Evolutionary conservation across 179 eudicot genomes (phyloP).

Genomic region (Silene vulgaris): DNA sequence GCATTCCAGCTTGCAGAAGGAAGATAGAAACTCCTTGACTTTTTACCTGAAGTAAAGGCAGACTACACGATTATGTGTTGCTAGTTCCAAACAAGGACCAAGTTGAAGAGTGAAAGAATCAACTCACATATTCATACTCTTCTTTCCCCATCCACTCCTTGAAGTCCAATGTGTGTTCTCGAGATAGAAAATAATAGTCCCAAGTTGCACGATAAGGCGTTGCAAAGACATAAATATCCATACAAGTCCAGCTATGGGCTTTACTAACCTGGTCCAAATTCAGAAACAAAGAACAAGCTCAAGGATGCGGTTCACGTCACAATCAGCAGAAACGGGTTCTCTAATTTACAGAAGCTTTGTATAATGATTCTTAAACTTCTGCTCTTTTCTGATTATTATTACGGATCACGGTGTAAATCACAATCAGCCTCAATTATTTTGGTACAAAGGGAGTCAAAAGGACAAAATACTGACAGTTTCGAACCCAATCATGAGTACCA

Average conservation of each 20-base stretch:
- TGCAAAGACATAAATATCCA: conserved; percentile 92
- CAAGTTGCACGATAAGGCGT: conserved; percentile 97
- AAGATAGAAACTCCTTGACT: conserved; percentile 74
- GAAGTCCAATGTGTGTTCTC: conserved; percentile 81
- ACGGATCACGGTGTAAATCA: not conserved
- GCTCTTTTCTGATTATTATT: no score
- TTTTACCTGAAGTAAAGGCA: conserved; percentile 55
- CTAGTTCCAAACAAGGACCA: conserved; percentile 13
- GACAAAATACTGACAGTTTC: no score
- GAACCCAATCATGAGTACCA: no score
- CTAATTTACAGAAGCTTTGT: not conserved
- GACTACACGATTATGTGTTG: not conserved
- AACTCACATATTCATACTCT: conserved; percentile 87
- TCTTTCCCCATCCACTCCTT: conserved; percentile 83
- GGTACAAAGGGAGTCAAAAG: no score
- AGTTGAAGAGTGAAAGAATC: not conserved
- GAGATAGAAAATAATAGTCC: conserved; percentile 79
- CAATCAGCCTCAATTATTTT: no score
- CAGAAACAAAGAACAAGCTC: conserved; percentile 10
- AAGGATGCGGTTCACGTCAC: not conserved
- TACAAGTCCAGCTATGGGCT: conserved; percentile 95
- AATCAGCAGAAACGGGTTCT: not conserved
- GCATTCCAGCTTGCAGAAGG: conserved; percentile 95
- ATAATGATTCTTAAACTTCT: not conserved
- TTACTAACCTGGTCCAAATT: conserved; percentile 48